Conservation (phyloP, 2,329 filamentous ascomycete genomes). For the Exophiala spinifera region DNA sequence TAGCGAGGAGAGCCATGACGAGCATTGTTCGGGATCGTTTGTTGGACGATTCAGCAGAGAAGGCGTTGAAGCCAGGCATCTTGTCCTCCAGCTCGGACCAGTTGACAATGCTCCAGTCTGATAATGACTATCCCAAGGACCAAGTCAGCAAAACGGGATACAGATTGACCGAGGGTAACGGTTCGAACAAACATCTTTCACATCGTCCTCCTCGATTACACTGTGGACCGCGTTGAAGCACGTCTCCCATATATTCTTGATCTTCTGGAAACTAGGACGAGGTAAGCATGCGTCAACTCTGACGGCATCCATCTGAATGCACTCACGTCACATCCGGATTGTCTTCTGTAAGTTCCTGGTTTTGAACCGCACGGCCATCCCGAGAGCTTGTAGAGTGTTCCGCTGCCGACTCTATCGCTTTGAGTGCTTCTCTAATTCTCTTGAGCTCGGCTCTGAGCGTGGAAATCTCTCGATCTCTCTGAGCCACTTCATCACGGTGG, state of each 20-base stretch:
- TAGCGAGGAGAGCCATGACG: constrained; percentile 12
- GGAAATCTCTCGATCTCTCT: constrained; percentile 7
- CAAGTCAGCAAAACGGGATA: neutral
- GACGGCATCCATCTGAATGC: too few species aligned
- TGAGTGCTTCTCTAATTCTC: constrained; percentile 2
- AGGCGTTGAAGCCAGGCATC: constrained; percentile 1
- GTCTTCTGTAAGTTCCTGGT: neutral
- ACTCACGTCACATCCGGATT: neutral
- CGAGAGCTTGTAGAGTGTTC: neutral
- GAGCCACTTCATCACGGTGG: constrained; percentile 13
- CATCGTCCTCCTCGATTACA: constrained; percentile 2
- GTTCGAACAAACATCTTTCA: constrained; percentile 5
- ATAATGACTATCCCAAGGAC: neutral
- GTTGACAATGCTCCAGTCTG: constrained; percentile 1
- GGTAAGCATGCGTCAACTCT: too few species aligned
- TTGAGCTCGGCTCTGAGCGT: constrained; percentile 7
- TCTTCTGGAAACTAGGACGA: neutral
- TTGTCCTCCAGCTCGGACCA: constrained; percentile 7
- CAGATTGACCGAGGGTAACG: neutral
- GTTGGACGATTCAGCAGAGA: constrained; percentile 6
- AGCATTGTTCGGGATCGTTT: constrained; percentile 12
- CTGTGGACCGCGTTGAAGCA: constrained; percentile 5
- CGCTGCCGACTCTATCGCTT: neutral
- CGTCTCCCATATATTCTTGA: constrained; percentile 10
- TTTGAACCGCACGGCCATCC: neutral